These are phyloP conservation scores for Chlamydomonas sp. DNA, from an alignment of 139 green algal species.

Conservation along the genomic window DNA sequence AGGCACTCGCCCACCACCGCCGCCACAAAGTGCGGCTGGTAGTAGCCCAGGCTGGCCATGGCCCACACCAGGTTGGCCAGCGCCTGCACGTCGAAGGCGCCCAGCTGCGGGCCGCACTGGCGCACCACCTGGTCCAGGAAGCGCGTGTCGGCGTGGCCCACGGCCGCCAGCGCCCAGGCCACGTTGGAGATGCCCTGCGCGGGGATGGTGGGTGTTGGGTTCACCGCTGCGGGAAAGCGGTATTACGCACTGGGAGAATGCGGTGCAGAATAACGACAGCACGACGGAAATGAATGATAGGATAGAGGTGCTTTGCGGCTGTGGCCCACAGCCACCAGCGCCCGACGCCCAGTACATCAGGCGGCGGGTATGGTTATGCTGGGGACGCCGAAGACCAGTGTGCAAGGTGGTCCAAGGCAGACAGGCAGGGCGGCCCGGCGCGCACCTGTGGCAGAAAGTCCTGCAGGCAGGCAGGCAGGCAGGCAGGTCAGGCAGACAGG, in stretches of 20 bases:
- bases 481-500: too few relatives aligned
- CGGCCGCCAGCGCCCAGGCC: constrained; percentile 54
- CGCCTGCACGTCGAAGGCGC: constrained; percentile 52
- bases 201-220: neutral
- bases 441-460: too few relatives aligned
- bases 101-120: constrained; percentile 45
- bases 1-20: constrained; percentile 32
- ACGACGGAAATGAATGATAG: too few relatives aligned
- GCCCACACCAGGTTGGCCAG: constrained; percentile 53
- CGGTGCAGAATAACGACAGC: too few relatives aligned
- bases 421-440: neutral
- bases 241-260: too few relatives aligned
- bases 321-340: too few relatives aligned
- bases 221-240: neutral
- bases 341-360: too few relatives aligned
- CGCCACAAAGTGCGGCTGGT: constrained; percentile 31
- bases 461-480: neutral
- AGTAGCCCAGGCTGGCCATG: constrained; percentile 55
- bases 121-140: constrained; percentile 49
- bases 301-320: too few relatives aligned
- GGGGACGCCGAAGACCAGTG: too few relatives aligned
- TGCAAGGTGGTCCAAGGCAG: too few relatives aligned
- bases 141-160: constrained; percentile 32
- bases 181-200: constrained; percentile 66
- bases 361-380: too few relatives aligned